Base-by-base conservation (phyloP, 176 grass and related monocot species). In the Pontederia paniculata region DNA sequence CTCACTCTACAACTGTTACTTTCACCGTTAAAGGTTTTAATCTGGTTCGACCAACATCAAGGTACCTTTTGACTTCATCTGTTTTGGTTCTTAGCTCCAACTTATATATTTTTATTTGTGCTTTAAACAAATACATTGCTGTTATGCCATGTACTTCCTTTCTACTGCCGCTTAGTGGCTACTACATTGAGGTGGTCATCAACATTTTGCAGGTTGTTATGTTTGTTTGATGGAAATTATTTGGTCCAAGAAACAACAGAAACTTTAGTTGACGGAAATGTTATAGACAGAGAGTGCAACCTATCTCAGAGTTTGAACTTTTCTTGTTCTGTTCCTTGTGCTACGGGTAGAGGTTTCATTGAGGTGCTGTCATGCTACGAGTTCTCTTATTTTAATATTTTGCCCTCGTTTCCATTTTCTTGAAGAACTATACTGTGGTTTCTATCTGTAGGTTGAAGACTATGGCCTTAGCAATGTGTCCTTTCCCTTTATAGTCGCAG, bases 401-500 rank as follows among this genome's bases (percentile, higher is more conserved):
- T 55, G 17, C 73, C 13, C 2, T 52, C 66, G 44, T 77, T 54
- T 72, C 37, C 23, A 43, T 16, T 52, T 4, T 62, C 17, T 50
- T 71, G 16, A 19, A 61, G 43, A 52, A 53, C 14, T 21, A n/a
- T 10, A 61, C 11, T 8, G 14, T 71, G 42, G 11, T 44, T 52
- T 62, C 18, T 31, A 42, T 18, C 72, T 82, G 67, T 74, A 98
- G 87, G 77, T 88, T 42, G 94, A 93, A 80, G 94, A 98, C 62
- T 50, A 71, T 82, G 87, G 94, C 55, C 82, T 93, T 64, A 79
- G 83, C 50, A 88, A 98, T 47, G 65, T 71, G 25, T 98, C 88
- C 76, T 88, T 98, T 54, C 94, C 94, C 13, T 88, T 98, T 70
- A 98, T 98, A 91, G 77, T 98, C 53, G 87, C 94, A 12, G 94